Conservation (phyloP, 2,329 filamentous ascomycete species). For the Cytospora schulzeri region DNA sequence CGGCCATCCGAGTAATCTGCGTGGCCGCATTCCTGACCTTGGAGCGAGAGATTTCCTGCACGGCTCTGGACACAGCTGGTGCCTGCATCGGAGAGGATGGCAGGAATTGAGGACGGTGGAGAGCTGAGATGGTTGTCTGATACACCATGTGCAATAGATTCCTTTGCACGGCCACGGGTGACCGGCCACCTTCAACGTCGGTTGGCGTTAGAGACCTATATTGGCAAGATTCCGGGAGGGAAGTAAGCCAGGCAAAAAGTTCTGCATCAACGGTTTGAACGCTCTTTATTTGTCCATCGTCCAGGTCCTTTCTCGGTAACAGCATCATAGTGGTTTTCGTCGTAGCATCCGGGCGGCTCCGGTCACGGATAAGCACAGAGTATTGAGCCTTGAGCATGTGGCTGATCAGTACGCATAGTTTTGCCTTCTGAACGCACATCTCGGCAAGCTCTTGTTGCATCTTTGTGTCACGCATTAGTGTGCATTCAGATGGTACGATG, state of each 20-base stretch:
- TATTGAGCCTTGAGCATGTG: constrained; percentile 90
- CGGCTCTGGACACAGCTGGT: constrained; percentile 61
- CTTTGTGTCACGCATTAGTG: constrained; percentile 67
- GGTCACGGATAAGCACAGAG: constrained; percentile 84
- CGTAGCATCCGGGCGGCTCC: constrained; percentile 74
- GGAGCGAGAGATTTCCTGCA: constrained; percentile 79
- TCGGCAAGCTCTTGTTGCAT: constrained; percentile 79
- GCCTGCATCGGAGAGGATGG: constrained; percentile 65
- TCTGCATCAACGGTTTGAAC: constrained; percentile 79
- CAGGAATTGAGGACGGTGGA: constrained; percentile 89
- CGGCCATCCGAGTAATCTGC: constrained; percentile 83
- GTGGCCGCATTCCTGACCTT: constrained; percentile 82
- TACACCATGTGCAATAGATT: constrained; percentile 94
- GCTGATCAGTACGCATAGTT: constrained; percentile 86
- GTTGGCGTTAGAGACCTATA: constrained; percentile 60
- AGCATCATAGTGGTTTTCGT: constrained; percentile 84
- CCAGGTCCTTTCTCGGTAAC: constrained; percentile 82
- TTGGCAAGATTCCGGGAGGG: constrained; percentile 70
- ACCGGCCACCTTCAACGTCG: constrained; percentile 62
- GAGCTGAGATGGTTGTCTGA: constrained; percentile 84
- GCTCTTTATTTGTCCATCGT: constrained; percentile 69
- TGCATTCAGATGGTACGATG: constrained; percentile 70
- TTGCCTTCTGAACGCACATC: constrained; percentile 91
- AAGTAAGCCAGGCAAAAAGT: constrained; percentile 74
- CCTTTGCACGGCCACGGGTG: constrained; percentile 69